Evolutionary conservation across 306 rosid genomes (phyloP), one percentile per base, ranked within the genome.

Genomic region (Glycine soja): DNA sequence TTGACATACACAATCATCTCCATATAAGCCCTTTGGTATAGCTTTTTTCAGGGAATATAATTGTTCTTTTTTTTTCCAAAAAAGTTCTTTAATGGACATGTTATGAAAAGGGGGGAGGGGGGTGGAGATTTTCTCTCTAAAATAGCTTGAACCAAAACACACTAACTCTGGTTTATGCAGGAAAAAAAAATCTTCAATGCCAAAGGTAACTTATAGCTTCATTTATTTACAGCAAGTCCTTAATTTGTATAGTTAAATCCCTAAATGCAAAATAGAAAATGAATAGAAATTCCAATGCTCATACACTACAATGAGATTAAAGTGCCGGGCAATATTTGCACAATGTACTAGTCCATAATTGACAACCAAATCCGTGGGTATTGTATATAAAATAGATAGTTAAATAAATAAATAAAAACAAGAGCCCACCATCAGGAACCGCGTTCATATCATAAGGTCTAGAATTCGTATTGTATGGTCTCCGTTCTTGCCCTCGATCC

Each of bases 341-440:
- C 38, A 30, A 58, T 1, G 51, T 42, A 61, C 69, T n/a, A 24
- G 54, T 62, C 79, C 70, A 36, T 30, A 68, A 24, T 53, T 14
- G 45, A 58, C 30, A 40, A 61, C 66, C 32, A 87, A 74, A 59
- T 65, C 68, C 11, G 6, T 45, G 67, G 70, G n/a, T 16, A 74
- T 36, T 8, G 48, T 10, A 14, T 34, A 5, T 63, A n/a, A 19
- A 32, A 57, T 24, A 74, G 42, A 40, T 34, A 65, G 32, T 2
- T 36, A 36, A 36, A 36, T 3, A 5, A 16, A 19, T 4, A 78
- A 74, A 9, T 2, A 61, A 78, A 68, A 76, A 46, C 40, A 67
- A 46, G 59, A 70, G 62, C 89, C 69, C 79, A 95, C 99, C 99
- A 77, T 90, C 87, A 68, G 99, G 99, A 64, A 89, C 92, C 80